Evolutionary conservation across 2,329 filamentous ascomycete genomes (phyloP).

Genomic region (Thelonectria olida): DNA sequence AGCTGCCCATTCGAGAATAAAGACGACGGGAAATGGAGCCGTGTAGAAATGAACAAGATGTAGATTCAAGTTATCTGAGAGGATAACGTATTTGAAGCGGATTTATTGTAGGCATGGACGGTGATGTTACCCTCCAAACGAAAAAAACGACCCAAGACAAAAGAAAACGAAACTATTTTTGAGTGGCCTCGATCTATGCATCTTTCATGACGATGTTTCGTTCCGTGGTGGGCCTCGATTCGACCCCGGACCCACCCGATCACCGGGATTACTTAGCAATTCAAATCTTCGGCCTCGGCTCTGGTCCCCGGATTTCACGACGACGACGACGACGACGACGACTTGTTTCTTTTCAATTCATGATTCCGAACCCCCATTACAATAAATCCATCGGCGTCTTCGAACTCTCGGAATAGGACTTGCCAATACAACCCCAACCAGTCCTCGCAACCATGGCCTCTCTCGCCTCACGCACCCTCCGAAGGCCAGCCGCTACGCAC

Average conservation of each 20-base stretch:
- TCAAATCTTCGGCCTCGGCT: conserved; percentile 35
- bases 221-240: background rate
- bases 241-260: conserved; percentile 33
- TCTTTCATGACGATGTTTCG: background rate
- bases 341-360: conserved; percentile 3
- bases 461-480: conserved; percentile 34
- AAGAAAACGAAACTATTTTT: background rate
- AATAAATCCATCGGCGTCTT: background rate
- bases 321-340: conserved; percentile 33
- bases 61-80: background rate
- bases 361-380: conserved; percentile 18
- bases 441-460: conserved; percentile 29
- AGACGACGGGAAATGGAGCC: background rate
- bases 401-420: no score
- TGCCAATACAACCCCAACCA: background rate
- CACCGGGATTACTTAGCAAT: conserved; percentile 25
- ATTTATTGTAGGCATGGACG: background rate
- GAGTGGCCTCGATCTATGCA: background rate
- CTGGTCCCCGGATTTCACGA: conserved; percentile 25
- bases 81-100: background rate
- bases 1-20: conserved; percentile 28
- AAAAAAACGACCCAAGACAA: background rate
- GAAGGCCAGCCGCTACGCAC: conserved; percentile 29
- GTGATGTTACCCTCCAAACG: background rate
- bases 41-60: background rate